Base-by-base conservation (phyloP, 2,329 filamentous ascomycete genomes). In the Colletotrichum sp. region DNA sequence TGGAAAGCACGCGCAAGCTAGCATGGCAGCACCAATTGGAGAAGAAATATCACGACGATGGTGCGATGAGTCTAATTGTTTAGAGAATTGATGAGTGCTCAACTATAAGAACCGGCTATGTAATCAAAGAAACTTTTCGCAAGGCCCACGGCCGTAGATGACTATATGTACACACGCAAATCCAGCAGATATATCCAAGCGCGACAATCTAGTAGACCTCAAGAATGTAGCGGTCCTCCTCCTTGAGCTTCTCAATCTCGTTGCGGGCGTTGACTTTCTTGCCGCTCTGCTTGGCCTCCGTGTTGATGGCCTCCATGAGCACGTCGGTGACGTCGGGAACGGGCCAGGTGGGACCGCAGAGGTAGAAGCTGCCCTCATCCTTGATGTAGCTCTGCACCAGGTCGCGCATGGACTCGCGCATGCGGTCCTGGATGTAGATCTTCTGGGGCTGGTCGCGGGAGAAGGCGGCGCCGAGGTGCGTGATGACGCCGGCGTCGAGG, bases 381-480 rank as follows among this genome's bases (percentile, higher is more conserved):
- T 93, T 88, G 79, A 98, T 92, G 85, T 99, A 99, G 1, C 96
- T 94, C 85, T 96, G 88, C 74, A 95, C 90, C 78, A 99, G 98
- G 77, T 97, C 93, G 60, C 89, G 87, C 75, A 99, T 87, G 1
- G 94, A 95, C 90, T 99, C 91, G 74, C 97, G 91, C 97, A 99
- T 99, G 79, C 96, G 92, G 84, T 99, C 97, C 89, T 99, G 97
- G 82, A 99, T 99, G 87, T 99, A 99, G 79, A 99, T 98, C 93
- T 99, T 99, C 88, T 98, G 91, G 18, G 95, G 94, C 90, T 99
- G 97, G 84, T 99, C 97, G 83, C 97, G 94, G 75, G 95, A 98
- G 90, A 99, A 99, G 58, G 97, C 97, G 67, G 95, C 93, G 68
- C 97, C 97, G 67, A 99, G 92, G 57, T 98, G 91, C 1, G 97